A percentile compares a stretch with the other conserved stretches of the same genome.
Evolutionary conservation across 1,139 yeast genomes (phyloP).

Genomic region (Taphrina pruni): DNA sequence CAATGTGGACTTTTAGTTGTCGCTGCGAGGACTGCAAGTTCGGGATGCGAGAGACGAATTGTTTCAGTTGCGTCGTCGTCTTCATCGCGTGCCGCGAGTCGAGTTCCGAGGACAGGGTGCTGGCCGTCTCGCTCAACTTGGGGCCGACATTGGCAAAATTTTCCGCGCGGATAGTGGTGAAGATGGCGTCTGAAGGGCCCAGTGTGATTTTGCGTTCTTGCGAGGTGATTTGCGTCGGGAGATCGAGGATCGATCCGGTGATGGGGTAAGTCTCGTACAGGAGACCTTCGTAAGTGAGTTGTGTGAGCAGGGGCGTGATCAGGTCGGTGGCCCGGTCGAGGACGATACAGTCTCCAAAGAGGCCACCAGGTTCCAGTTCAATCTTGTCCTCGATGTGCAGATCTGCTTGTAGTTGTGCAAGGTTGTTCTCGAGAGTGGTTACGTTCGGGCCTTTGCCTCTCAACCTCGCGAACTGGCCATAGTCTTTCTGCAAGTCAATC

Average conservation of each 20-base stretch:
- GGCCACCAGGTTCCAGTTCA: slow-evolving; percentile 39
- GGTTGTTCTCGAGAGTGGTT: slow-evolving; percentile 54
- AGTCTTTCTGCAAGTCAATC: slow-evolving; percentile 51
- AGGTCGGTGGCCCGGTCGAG: slow-evolving; percentile 79
- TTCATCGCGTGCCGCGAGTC: slow-evolving; percentile 66
- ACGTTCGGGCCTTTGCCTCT: slow-evolving; percentile 60
- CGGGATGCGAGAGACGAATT: slow-evolving; percentile 73
- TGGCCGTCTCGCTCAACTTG: slow-evolving; percentile 72
- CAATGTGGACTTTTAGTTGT: slow-evolving; percentile 70
- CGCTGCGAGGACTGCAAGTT: slow-evolving; percentile 71
- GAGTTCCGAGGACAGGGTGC: slow-evolving; percentile 70
- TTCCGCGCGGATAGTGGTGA: slow-evolving; percentile 63
- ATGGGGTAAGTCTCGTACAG: slow-evolving; percentile 72
- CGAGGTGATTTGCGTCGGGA: slow-evolving; percentile 51
- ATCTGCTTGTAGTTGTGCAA: slow-evolving; percentile 47
- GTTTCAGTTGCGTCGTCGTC: slow-evolving; percentile 69
- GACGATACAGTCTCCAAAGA: slow-evolving; percentile 62
- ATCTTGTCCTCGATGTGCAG: slow-evolving; percentile 43
- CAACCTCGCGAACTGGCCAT: slow-evolving; percentile 55
- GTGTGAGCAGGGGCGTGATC: slow-evolving; percentile 72
- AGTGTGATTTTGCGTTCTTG: slow-evolving; percentile 51
- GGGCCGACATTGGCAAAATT: slow-evolving; percentile 85
- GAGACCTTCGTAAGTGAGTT: slow-evolving; percentile 81
- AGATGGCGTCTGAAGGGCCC: slow-evolving; percentile 55
- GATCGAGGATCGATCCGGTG: slow-evolving; percentile 57